Evolutionary conservation across 2,329 filamentous ascomycete species (phyloP).

Genomic region (Fusarium sp.): DNA sequence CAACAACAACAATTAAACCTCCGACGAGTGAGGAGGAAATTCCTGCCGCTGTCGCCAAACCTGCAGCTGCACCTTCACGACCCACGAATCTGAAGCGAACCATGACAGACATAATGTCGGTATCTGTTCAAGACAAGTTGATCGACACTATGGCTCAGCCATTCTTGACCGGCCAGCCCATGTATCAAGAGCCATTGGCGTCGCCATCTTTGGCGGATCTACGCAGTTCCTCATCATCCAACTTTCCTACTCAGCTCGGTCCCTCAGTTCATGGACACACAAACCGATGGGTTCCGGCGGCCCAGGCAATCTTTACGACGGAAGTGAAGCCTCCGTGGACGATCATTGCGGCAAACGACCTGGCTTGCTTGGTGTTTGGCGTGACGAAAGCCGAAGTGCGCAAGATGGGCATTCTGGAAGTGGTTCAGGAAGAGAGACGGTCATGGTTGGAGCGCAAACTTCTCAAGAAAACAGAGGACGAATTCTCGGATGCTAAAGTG

Average conservation of each 20-base stretch:
- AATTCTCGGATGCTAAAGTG: conserved; percentile 45
- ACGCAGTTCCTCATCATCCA: conserved; percentile 54
- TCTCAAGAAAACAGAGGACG: conserved; percentile 60
- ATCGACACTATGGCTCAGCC: conserved; percentile 88
- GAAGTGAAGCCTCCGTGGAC: conserved; percentile 92
- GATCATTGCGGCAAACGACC: conserved; percentile 93
- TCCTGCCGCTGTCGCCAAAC: conserved; percentile 63
- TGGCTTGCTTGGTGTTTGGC: conserved; percentile 98
- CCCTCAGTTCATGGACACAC: conserved; percentile 85
- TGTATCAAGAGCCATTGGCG: conserved; percentile 51
- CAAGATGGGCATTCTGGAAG: conserved; percentile 93
- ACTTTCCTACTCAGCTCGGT: conserved; percentile 61
- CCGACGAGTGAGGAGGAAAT: conserved; percentile 62
- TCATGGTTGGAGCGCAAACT: conserved; percentile 92
- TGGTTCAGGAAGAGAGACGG: conserved; percentile 89
- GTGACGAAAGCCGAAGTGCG: conserved; percentile 95
- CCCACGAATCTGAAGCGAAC: conserved; percentile 83
- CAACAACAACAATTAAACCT: background rate
- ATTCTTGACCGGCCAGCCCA: conserved; percentile 65
- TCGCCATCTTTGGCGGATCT: conserved; percentile 57
- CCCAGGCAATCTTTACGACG: conserved; percentile 98
- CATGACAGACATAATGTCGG: conserved; percentile 82
- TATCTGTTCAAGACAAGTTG: conserved; percentile 83
- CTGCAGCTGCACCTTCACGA: conserved; percentile 61
- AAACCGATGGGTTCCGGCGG: conserved; percentile 88